Base-by-base conservation (phyloP, 1,284 basidiomycete species). In the Ceratobasidium sp. region DNA sequence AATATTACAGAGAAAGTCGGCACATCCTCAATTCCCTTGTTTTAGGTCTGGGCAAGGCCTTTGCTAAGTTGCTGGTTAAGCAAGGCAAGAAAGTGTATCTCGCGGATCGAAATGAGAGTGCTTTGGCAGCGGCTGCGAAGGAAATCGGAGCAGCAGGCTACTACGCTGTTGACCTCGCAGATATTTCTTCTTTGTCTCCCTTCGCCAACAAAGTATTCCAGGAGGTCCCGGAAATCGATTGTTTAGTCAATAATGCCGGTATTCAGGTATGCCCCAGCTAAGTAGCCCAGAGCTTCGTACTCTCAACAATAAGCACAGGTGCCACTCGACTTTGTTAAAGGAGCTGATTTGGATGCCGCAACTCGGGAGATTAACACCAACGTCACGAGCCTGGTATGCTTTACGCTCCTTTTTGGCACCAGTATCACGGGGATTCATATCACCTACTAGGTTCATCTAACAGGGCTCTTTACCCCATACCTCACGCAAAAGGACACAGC, bases 181-280 rank as follows among this genome's bases (percentile, higher is more conserved):
- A 83, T 37, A 79, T 81, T 10, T 60, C 76, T 8, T 80, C 81
- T 10, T 79, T 83, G 31, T 76, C 81, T 4, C 64, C 80, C 1
- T 83, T 84, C 69, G 73, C 81, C 61, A 76, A 81, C 26, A 82
- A 80, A 56, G 76, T 84, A 33, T 77, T 81, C 11, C 58, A 68
- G 13, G 83, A 84, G 61, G 83, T 84, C 77, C 83, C 84, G 3
- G 84, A 85, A 58, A 79, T 84, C 35, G 84, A 85, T 78, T 83
- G 83, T 63, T 74, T 85, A 63, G 82, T 84, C 80, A 84, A 84
- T 80, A 85, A 85, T 80, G 84, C 84, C 2, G 84, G 84, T 8
- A 83, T 85, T 0, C 84, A 85, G 73, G 37, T 7, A 15, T 11
- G 39, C 13, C 39, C 13, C 7, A 42, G 13, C 39, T 5, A 42